Evolutionary conservation across 352 stramenopile genomes (phyloP).

Genomic region (Phytophthora tubulina): DNA sequence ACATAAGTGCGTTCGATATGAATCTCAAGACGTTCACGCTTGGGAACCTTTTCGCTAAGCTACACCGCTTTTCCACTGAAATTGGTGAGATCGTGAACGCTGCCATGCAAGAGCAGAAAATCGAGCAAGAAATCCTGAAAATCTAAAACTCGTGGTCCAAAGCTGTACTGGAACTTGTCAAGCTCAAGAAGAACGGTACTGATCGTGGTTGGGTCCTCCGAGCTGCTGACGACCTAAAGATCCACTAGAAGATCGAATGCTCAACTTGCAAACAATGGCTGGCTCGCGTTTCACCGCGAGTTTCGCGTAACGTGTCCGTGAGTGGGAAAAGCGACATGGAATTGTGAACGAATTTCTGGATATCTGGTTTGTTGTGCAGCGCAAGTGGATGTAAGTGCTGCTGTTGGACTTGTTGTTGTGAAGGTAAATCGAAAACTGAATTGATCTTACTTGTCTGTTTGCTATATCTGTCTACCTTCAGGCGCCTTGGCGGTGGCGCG

Average conservation of each 20-base stretch:
- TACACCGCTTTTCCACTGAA: conserved; percentile 89
- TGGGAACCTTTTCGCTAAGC: conserved; percentile 91
- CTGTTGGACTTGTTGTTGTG: no score
- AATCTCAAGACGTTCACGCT: conserved; percentile 95
- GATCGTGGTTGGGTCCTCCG: conserved; percentile 87
- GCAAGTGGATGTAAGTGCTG: conserved; percentile 45
- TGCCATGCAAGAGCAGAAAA: conserved; percentile 95
- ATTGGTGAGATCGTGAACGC: conserved; percentile 95
- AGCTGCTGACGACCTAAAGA: conserved; percentile 86
- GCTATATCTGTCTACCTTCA: no score
- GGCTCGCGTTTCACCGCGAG: conserved; percentile 92
- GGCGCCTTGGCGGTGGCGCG: no score
- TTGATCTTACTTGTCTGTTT: no score
- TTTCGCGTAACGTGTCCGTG: conserved; percentile 91
- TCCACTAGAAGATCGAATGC: conserved; percentile 90
- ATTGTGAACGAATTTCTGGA: conserved; percentile 93
- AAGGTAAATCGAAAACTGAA: no score
- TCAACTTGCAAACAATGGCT: conserved; percentile 92
- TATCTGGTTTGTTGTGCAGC: conserved; percentile 94
- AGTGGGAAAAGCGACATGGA: conserved; percentile 93
- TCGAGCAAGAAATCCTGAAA: conserved; percentile 94
- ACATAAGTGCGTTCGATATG: conserved; percentile 94
- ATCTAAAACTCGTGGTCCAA: conserved; percentile 94
- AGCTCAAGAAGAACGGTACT: conserved; percentile 93
- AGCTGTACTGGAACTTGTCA: conserved; percentile 90